A percentile compares a stretch with the other conserved stretches of the same genome.
phyloP scores from a whole-genome alignment of 1,284 basidiomycete species.

The Puccinia horiana region DNA sequence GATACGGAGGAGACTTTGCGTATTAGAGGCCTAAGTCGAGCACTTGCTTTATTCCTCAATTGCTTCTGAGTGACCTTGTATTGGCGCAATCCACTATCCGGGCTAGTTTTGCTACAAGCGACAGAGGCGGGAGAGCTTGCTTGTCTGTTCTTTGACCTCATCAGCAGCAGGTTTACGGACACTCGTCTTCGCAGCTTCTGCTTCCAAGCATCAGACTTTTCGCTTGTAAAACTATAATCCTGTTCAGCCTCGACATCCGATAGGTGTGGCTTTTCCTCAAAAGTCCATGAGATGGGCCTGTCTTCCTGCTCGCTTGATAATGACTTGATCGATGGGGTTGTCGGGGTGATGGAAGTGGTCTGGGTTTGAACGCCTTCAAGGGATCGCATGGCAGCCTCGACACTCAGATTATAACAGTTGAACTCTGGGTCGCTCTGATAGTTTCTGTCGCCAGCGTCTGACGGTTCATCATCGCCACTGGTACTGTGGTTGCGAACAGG shows the following conservation, averaged over 20 bases:
- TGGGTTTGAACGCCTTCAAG: conserved; percentile 16
- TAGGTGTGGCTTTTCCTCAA: conserved; percentile 2
- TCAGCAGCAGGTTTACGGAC: conserved; percentile 9
- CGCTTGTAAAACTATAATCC: background rate
- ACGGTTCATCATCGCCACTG: background rate
- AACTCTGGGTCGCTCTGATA: background rate
- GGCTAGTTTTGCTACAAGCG: background rate
- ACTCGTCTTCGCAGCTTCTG: conserved; percentile 10
- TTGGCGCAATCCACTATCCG: background rate
- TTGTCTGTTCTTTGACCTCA: background rate
- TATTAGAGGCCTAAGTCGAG: conserved; percentile 15
- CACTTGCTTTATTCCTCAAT: conserved; percentile 19
- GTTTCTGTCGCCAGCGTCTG: background rate
- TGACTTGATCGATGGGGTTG: background rate
- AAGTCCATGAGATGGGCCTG: background rate
- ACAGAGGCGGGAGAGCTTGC: background rate
- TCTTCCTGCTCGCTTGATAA: background rate
- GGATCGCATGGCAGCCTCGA: conserved; percentile 29
- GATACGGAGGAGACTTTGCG: conserved; percentile 9
- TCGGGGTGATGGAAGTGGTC: background rate
- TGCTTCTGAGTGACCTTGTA: background rate
- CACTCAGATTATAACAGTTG: conserved; percentile 4
- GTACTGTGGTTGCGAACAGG: conserved; percentile 24
- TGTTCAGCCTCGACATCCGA: background rate
- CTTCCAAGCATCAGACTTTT: conserved; percentile 1